A percentile compares a stretch with the other conserved stretches of the same genome.
Conservation (phyloP, 2,329 filamentous ascomycete species). For the Scedosporium boydii region DNA sequence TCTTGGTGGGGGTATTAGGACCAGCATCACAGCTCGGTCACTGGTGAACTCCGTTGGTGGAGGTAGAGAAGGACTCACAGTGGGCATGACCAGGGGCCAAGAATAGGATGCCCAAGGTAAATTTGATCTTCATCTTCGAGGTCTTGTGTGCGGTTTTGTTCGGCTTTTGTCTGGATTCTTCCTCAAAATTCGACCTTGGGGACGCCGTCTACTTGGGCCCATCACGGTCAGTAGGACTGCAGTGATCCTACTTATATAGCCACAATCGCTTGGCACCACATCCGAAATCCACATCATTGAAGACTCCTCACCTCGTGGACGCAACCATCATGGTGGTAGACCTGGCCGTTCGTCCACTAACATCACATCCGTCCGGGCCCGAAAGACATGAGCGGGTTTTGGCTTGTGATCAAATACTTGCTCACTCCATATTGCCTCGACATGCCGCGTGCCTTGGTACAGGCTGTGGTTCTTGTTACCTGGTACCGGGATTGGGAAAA, state of each 20-base stretch:
- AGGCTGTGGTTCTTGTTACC: not conserved
- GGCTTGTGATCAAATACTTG: not conserved
- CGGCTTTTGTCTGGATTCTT: too few relatives aligned
- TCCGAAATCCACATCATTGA: too few relatives aligned
- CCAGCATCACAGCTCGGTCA: not conserved
- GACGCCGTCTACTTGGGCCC: too few relatives aligned
- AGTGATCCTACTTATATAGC: too few relatives aligned
- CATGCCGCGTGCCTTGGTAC: not conserved
- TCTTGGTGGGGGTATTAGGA: not conserved
- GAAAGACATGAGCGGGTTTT: not conserved
- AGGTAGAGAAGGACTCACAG: not conserved
- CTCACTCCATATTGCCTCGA: not conserved
- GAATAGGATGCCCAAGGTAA: not conserved
- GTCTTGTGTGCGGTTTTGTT: too few relatives aligned
- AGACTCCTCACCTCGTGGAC: too few relatives aligned
- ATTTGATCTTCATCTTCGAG: not conserved
- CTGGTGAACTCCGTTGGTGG: too few relatives aligned
- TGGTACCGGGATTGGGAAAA: not conserved
- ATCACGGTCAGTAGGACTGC: too few relatives aligned
- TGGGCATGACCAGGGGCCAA: not conserved
- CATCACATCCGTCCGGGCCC: not conserved
- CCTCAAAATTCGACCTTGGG: too few relatives aligned
- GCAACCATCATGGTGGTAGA: not conserved
- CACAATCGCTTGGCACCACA: too few relatives aligned
- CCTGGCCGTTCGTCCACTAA: not conserved